Evolutionary conservation across 768 basidiomycete genomes (phyloP), one percentile per base, ranked within the genome.

Genomic region (Dacryopinax primogenitus): DNA sequence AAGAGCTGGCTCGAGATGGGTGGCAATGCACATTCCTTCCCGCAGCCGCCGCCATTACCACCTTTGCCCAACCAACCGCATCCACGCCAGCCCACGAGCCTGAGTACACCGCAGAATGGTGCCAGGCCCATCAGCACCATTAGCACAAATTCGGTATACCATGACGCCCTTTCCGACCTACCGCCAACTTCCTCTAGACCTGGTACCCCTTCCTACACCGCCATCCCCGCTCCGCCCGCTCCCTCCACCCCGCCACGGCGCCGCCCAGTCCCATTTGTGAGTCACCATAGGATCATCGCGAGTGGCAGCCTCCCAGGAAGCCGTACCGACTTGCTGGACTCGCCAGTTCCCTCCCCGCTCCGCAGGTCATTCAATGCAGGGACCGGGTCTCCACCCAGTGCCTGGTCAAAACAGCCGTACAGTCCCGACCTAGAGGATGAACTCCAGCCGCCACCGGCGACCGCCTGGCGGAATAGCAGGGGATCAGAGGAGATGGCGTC

Each of bases 1-100:
- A 58, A 58, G 51, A 58, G 51, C 26, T 58, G 51, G 51, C 26
- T 58, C 26, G 51, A 58, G 51, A 58, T 58, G 51, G 51, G 51
- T 15, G 51, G 51, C 15, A 30, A 3, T 11, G 26, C 13, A 11
- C 2, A 7, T 13, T 47, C 51, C 30, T 58, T 58, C 51, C 51
- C 51, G 23, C 51, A 58, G 26, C 51, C 51, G 51, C 51, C 51
- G 26, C 51, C 30, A 58, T 58, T 30, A 30, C 51, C 26, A n/a
- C 37, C n/a, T 39, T n/a, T 39, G 37, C 12, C 37, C 37, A 11
- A 11, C 12, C 37, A 39, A 11, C 37, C n/a, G n/a, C 41, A 44
- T 15, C 3, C 41, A 18, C 41, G 18, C 3, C 18, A 44, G 41
- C 41, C 7, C 4, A 23, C 18, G 41, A 44, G 7, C 41, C 3